Evolutionary conservation across 345 rosid species (phyloP).

Genomic region (Mercurialis annua): DNA sequence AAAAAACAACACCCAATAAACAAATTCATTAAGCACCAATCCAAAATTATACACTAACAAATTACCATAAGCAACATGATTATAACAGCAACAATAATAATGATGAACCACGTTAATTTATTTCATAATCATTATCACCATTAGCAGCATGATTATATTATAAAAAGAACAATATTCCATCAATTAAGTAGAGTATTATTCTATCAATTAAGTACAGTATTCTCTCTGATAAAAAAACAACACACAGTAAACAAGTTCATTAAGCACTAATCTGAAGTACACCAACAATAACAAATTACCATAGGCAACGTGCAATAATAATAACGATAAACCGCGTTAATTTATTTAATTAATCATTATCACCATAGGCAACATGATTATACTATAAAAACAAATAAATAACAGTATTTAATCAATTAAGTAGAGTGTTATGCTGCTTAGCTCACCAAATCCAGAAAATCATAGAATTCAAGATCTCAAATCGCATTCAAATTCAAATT

Average conservation of each 20-base stretch:
- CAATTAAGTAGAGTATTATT: too few species aligned
- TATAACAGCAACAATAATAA: not conserved
- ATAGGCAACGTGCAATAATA: not conserved
- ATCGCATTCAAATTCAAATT: not conserved
- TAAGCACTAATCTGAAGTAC: not conserved
- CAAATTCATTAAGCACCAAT: not conserved
- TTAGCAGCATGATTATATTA: too few species aligned
- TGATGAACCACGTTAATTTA: not conserved
- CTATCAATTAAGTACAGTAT: too few species aligned
- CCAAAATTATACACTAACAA: not conserved
- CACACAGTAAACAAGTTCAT: not conserved
- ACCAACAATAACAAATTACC: not conserved
- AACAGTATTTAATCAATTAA: too few species aligned
- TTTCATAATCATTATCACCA: not conserved
- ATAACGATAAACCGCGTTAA: not conserved
- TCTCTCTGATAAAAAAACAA: slow-evolving; percentile 35
- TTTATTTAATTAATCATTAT: too few species aligned
- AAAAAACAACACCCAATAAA: not conserved
- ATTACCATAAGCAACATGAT: not conserved
- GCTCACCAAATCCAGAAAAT: too few species aligned
- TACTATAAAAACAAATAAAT: too few species aligned
- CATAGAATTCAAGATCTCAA: not conserved
- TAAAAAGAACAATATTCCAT: too few species aligned
- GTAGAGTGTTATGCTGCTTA: too few species aligned
- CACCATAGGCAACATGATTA: not conserved